Base-by-base conservation (phyloP, 2,329 filamentous ascomycete genomes). In the Cyphellophora attinorum region DNA sequence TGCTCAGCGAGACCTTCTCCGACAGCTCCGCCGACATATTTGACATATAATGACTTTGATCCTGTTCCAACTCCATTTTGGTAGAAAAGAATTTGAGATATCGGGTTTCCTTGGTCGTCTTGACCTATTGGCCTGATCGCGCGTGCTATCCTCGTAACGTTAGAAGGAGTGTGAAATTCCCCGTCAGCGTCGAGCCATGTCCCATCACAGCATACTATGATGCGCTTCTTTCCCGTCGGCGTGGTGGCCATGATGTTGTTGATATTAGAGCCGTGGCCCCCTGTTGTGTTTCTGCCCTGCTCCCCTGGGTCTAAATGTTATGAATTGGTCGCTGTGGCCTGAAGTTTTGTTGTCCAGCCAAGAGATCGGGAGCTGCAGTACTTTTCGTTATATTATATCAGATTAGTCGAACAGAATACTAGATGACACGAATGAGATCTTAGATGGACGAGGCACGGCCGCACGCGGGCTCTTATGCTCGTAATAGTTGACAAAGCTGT, bases 191-290 rank as follows among this genome's bases (percentile, higher is more conserved):
- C 35, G 34, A 54, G 48, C 53, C 54, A 56, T 12, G 53, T 57
- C 18, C 54, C 54, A 34, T 57, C 54, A 29, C 53, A 56, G 39
- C 50, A 54, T 23, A 56, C 46, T 19, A 57, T 46, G 19, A 57
- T 52, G 18, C 54, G 51, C 25, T 56, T 57, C 31, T 19, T 40
- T 3, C 21, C 21, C 21, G 21, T n/a, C n/a, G 21, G n/a, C 8
- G 21, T n/a, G 8, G 21, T 25, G 8, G 21, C 8, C 21, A 31
- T 31, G 14, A 10, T 11, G 17, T 14, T 16, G 19, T n/a, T n/a
- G n/a, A n/a, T n/a, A n/a, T n/a, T n/a, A n/a, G n/a, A n/a, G n/a
- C n/a, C n/a, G n/a, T n/a, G n/a, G n/a, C n/a, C n/a, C n/a, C n/a
- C n/a, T n/a, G n/a, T n/a, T n/a, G n/a, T n/a, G n/a, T n/a, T n/a